Percentiles rank a stretch among this genome's conserved stretches.
phyloP scores from a whole-genome alignment of 768 basidiomycete species.

The Amanita thiersii region DNA sequence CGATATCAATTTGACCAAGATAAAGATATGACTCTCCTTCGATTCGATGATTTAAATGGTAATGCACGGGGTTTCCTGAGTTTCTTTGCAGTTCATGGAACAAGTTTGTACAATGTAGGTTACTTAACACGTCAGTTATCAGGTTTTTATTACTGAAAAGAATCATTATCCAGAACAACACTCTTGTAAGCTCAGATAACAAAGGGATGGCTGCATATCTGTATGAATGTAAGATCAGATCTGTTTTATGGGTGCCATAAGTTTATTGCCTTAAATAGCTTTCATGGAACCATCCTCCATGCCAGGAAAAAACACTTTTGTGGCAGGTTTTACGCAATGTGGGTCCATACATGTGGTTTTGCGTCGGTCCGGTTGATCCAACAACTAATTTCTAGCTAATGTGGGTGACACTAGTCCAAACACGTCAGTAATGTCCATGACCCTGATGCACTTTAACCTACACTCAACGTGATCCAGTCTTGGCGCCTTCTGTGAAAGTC shows the following conservation, averaged over 20 bases:
- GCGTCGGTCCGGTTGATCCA: conserved; percentile 8
- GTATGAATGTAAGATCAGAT: conserved; percentile 50
- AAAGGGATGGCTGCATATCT: conserved; percentile 82
- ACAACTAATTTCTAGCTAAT: conserved; percentile 42
- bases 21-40: conserved; percentile 61
- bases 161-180: conserved; percentile 54
- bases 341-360: conserved; percentile 15
- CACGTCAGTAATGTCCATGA: conserved; percentile 40
- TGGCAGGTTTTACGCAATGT: conserved; percentile 75
- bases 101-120: conserved; percentile 65
- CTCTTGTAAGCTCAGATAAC: conserved; percentile 74
- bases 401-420: conserved; percentile 78
- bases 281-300: conserved; percentile 52
- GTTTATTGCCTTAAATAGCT: conserved; percentile 26
- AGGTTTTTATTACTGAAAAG: not conserved
- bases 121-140: too few species aligned
- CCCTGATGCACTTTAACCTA: conserved; percentile 5
- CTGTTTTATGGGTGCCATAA: not conserved
- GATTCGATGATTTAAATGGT: conserved; percentile 53
- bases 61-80: conserved; percentile 58
- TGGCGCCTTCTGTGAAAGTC: conserved; percentile 74
- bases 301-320: conserved; percentile 64
- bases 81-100: conserved; percentile 77
- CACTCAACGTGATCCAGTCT: conserved; percentile 24
- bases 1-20: conserved; percentile 66